Evolutionary conservation across 1,284 basidiomycete species (phyloP).

Genomic region (Porphyrellus sp.): DNA sequence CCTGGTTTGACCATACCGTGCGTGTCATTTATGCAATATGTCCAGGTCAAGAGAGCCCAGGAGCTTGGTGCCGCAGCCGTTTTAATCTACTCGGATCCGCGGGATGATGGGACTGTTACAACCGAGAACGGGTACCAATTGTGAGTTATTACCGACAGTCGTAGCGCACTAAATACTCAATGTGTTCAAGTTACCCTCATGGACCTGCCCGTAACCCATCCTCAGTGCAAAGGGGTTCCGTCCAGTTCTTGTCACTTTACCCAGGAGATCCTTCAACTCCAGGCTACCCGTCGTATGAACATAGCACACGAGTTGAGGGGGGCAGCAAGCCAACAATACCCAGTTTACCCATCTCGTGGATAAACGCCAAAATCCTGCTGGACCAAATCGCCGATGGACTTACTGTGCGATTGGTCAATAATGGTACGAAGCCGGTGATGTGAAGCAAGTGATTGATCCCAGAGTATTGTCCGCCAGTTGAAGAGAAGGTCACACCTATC

Average conservation of each 20-base stretch:
- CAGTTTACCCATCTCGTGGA: slow-evolving; percentile 75
- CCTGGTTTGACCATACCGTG: too few relatives aligned
- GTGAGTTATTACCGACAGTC: too few relatives aligned
- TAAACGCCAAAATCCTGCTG: slow-evolving; percentile 61
- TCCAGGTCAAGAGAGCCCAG: slow-evolving; percentile 74
- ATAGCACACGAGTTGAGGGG: slow-evolving; percentile 68
- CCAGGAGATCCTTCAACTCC: slow-evolving; percentile 88
- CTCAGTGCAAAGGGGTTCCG: slow-evolving; percentile 84
- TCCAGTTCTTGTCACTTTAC: slow-evolving; percentile 79
- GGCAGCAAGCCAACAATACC: slow-evolving; percentile 80
- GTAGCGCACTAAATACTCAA: too few relatives aligned
- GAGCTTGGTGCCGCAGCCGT: slow-evolving; percentile 76
- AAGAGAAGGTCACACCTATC: slow-evolving; percentile 77
- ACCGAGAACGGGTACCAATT: slow-evolving; percentile 72
- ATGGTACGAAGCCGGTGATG: slow-evolving; percentile 49
- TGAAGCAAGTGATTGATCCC: too few relatives aligned
- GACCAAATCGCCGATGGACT: too few relatives aligned
- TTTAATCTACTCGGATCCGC: slow-evolving; percentile 85
- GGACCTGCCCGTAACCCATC: slow-evolving; percentile 87
- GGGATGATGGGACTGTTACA: slow-evolving; percentile 84
- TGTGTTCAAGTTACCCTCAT: too few relatives aligned
- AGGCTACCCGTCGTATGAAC: slow-evolving; percentile 82
- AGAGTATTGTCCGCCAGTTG: slow-evolving; percentile 56
- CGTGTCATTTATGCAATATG: too few relatives aligned
- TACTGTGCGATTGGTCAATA: too few relatives aligned